Evolutionary conservation across 2,329 filamentous ascomycete genomes (phyloP), one percentile per base, ranked within the genome.

Genomic region (Pseudocercospora fijiensis): DNA sequence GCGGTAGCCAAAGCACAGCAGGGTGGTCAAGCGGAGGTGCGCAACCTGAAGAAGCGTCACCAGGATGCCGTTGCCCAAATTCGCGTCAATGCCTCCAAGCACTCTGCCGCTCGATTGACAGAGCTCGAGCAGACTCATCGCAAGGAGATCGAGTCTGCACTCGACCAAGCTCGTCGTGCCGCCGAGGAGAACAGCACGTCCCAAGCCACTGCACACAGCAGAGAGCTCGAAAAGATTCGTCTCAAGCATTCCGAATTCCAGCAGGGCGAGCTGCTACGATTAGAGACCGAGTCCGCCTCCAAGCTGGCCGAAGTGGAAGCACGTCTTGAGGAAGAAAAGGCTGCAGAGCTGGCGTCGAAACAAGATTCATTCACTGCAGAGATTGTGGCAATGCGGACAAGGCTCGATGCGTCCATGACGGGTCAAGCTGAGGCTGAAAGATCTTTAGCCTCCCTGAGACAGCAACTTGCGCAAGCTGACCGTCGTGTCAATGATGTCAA

Each of bases 351-450:
- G 3, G 51, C 56, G 4, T 26, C 61, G 6, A 68, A 63, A 49
- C 62, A 69, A 41, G 61, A 62, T 9, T 61, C 63, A 16, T 63
- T 58, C 52, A 45, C 47, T 6, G 47, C 64, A 13, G 69, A 69
- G 52, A 57, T 71, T 16, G 60, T 62, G 18, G 67, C 69, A n/a
- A 41, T 74, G 45, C 68, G 71, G 37, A 63, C 62, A 22, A 66
- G 71, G 11, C 64, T 73, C 9, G 71, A 72, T 60, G 68, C 67
- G 11, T 65, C 71, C 33, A 62, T 71, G 60, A 70, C 60, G 20
- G 64, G 68, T n/a, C 72, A 67, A 57, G 70, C 69, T 18, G 69
- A 71, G 55, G 67, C 70, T 3, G 70, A 71, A 60, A 58, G 67
- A 20, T 59, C 65, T 2, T 56, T 71, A 11, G 67, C 67, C 20